Evolutionary conservation across 2,329 filamentous ascomycete genomes (phyloP).

Genomic region (Curvularia verruculosa): DNA sequence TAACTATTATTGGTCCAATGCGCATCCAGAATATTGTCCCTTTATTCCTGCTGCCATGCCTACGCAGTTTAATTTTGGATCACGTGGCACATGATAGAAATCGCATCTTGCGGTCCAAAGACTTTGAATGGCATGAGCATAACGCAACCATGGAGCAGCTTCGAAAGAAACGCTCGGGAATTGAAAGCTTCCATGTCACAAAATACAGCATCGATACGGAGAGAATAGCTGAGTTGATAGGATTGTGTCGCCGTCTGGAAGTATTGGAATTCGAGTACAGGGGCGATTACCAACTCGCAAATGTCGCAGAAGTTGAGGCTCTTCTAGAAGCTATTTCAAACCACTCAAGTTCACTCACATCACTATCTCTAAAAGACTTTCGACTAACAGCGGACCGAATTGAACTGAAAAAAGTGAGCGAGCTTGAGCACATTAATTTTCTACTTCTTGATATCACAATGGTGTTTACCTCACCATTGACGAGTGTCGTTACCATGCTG

Average conservation of each 20-base stretch:
- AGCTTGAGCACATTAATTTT: background rate
- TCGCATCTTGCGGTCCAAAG: background rate
- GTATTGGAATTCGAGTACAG: constrained; percentile 1
- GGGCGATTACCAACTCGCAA: background rate
- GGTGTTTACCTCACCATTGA: background rate
- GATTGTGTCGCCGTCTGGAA: constrained; percentile 3
- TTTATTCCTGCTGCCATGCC: constrained; percentile 5
- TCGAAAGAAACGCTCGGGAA: constrained; percentile 2
- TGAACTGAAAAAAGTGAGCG: background rate
- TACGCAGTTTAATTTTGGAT: constrained; percentile 6
- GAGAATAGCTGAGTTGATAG: background rate
- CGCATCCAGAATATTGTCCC: constrained; percentile 6
- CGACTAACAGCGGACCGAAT: background rate
- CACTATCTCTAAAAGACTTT: background rate
- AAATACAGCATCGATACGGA: background rate
- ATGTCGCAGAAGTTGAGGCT: background rate
- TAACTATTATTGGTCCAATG: background rate
- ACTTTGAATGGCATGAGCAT: background rate
- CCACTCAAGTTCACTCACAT: constrained; percentile 6
- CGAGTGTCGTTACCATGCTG: no score
- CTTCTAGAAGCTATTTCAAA: background rate
- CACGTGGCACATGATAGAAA: background rate
- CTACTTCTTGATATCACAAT: constrained; percentile 1
- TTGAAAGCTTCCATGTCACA: constrained; percentile 5
- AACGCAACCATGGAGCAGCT: background rate